These are phyloP conservation scores for Pleurotus tuoliensis DNA, from an alignment of 768 basidiomycete species.

Conservation along the genomic window DNA sequence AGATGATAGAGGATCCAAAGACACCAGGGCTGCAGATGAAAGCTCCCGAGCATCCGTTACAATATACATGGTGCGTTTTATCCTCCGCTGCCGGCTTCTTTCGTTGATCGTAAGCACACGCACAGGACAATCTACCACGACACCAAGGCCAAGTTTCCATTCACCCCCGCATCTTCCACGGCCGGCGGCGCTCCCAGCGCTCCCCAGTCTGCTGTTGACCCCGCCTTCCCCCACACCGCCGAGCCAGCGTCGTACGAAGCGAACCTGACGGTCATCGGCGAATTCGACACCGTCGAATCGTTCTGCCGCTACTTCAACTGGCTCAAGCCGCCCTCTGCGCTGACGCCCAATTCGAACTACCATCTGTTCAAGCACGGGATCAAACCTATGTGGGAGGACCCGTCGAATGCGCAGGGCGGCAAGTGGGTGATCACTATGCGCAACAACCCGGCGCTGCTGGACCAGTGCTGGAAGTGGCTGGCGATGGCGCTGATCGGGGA, in stretches of 20 bases:
- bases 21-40: conserved; percentile 69
- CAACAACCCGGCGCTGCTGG: conserved; percentile 71
- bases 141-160: conserved; percentile 69
- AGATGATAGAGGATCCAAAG: conserved; percentile 80
- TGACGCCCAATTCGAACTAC: conserved; percentile 90
- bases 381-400: conserved; percentile 98
- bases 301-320: conserved; percentile 94
- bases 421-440: conserved; percentile 97
- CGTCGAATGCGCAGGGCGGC: conserved; percentile 85
- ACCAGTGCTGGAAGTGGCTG: conserved; percentile 88
- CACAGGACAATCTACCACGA: conserved; percentile 89
- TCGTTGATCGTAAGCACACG: neutral
- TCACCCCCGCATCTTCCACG: conserved; percentile 37
- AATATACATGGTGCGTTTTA: conserved; percentile 68
- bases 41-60: conserved; percentile 80
- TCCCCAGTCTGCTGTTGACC: conserved; percentile 20
- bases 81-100: too few relatives aligned
- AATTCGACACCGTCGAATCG: conserved; percentile 85
- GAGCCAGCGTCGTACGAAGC: conserved; percentile 79
- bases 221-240: conserved; percentile 23
- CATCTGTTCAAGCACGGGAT: conserved; percentile 94
- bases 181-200: conserved; percentile 17
- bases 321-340: conserved; percentile 86
- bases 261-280: conserved; percentile 80
- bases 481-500: conserved; percentile 90